Base-by-base conservation (phyloP, 331 rosid species). In the Spiraea crenata region DNA sequence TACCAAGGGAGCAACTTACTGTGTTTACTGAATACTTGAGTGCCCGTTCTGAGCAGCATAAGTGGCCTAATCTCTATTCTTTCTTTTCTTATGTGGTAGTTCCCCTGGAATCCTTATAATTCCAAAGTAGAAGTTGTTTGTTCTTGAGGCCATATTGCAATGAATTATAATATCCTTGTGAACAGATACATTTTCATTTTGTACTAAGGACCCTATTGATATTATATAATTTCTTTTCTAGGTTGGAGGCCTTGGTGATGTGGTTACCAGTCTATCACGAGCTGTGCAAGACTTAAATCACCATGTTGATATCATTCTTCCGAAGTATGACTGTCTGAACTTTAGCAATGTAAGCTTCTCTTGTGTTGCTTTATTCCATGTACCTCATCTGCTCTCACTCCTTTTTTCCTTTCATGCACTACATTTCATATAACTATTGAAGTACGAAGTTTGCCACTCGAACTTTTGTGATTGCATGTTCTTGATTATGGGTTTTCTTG, bases 231-330 rank as follows among this genome's bases (percentile, higher is more conserved):
- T 55, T 80, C 49, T 65, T 20, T 74, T 76, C 75, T 79, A 92
- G 97, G 92, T 92, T 82, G 98, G 98, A 81, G 98, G 98, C 59
- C 98, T 92, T 59, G 98, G 90, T 73, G 98, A 92, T 66, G 98
- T 92, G 76, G 90, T 92, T 57, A 92, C 96, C 67, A 74, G 98
- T 81, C 79, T 92, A 50, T 92, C 98, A 34, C 84, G 96, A 51
- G 98, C 98, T 51, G 82, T 89, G 69, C 90, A 84, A 50, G 98
- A 92, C 73, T 80, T 92, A 79, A 85, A 87, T 76, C 96, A 92
- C 75, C 82, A 78, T 7, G 92, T 89, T 63, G 86, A 92, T 62
- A 75, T 89, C 72, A 63, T 92, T 87, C 88, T 92, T 79, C 98
- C 98, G 8, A 92, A 92, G 77, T 92, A 89, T 75, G 92, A 92